phyloP scores from a whole-genome alignment of 2,329 filamentous ascomycete genomes.

The Tolypocladium ophioglossoides region DNA sequence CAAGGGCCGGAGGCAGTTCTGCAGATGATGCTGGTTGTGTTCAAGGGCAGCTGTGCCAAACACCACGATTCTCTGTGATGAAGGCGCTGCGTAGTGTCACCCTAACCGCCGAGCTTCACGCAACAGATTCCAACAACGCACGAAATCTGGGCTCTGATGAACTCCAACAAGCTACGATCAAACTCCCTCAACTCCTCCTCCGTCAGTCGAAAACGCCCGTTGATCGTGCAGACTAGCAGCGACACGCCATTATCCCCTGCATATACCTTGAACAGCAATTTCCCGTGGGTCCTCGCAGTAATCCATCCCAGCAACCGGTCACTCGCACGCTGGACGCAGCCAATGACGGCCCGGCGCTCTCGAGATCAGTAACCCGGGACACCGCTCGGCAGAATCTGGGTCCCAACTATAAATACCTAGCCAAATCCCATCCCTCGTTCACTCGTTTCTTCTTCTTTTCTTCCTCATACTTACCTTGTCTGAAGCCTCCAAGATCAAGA shows the following conservation, averaged over 20 bases:
- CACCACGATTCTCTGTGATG: not conserved
- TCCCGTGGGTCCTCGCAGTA: not conserved
- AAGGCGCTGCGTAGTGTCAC: not conserved
- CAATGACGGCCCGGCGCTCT: not conserved
- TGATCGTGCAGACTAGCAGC: not conserved
- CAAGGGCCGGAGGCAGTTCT: too few relatives aligned
- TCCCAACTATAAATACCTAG: constrained; percentile 2
- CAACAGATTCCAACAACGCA: not conserved
- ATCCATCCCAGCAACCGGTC: not conserved
- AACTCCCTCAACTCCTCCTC: not conserved
- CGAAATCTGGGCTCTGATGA: not conserved
- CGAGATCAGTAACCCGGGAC: constrained; percentile 1
- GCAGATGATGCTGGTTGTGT: not conserved
- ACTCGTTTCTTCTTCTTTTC: constrained; percentile 15
- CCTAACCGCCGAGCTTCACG: not conserved
- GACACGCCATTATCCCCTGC: not conserved
- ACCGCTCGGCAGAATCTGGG: constrained; percentile 7
- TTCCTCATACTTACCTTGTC: constrained; percentile 44
- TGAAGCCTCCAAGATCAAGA: constrained; percentile 30
- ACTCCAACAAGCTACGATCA: not conserved
- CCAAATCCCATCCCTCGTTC: not conserved
- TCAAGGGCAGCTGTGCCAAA: not conserved
- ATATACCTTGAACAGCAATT: not conserved
- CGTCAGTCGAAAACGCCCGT: not conserved
- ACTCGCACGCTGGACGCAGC: not conserved